Percentiles rank a stretch among this genome's conserved stretches.
These are phyloP conservation scores for Diaporthe velutina DNA, from an alignment of 2,329 filamentous ascomycete genomes.

Conservation along the genomic window DNA sequence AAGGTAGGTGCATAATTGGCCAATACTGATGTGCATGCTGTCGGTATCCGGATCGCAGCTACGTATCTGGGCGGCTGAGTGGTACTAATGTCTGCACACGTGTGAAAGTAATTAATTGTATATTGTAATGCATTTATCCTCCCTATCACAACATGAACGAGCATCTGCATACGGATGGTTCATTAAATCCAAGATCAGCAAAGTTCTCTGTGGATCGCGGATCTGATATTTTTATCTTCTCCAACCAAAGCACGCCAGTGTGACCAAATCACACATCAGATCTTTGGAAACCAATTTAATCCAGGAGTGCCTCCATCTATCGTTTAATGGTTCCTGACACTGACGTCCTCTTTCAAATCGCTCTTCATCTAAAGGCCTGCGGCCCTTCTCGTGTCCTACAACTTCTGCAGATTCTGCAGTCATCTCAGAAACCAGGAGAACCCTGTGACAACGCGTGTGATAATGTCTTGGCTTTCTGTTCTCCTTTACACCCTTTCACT, in stretches of 20 bases:
- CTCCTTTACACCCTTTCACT: constrained; percentile 1
- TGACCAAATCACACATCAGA: constrained; percentile 4
- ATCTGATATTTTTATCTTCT: background rate
- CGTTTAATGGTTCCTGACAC: constrained; percentile 17
- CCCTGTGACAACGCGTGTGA: background rate
- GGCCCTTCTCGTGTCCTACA: constrained; percentile 28
- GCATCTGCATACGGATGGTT: background rate
- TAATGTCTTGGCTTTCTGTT: constrained; percentile 9
- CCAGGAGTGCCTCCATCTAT: constrained; percentile 18
- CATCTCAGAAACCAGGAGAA: constrained; percentile 3
- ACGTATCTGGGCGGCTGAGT: background rate
- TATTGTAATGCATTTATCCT: constrained; percentile 25
- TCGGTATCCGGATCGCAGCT: background rate
- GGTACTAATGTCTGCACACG: background rate
- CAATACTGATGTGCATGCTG: background rate
- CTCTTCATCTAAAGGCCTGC: constrained; percentile 26
- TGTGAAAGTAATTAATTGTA: constrained; percentile 2
- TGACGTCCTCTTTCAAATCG: constrained; percentile 12
- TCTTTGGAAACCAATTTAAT: constrained; percentile 29
- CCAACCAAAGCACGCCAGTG: background rate
- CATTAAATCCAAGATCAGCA: background rate
- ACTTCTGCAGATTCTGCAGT: constrained; percentile 14
- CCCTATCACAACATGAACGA: background rate
- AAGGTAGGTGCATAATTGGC: background rate
- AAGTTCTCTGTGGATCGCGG: background rate